Evolutionary conservation across 108 stramenopile genomes (phyloP).

Genomic region (Cafeteria roenbergensis): DNA sequence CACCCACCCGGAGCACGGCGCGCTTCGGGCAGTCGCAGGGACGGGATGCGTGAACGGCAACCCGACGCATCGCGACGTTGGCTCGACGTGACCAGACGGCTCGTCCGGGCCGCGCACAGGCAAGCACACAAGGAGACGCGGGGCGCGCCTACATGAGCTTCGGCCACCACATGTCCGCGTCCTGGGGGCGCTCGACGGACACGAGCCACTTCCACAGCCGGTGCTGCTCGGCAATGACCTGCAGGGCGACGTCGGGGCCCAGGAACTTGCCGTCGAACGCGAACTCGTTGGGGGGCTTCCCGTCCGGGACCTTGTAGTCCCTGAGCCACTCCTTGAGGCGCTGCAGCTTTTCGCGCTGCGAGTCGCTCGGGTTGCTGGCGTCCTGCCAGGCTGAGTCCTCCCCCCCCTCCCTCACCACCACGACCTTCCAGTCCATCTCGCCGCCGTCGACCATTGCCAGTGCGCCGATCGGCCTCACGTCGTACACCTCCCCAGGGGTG

Average conservation of each 20-base stretch:
- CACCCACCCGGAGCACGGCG: too few relatives aligned
- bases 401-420: constrained; percentile 23
- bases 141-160: too few relatives aligned
- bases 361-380: too few relatives aligned
- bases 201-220: constrained; percentile 4
- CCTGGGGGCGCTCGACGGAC: background rate
- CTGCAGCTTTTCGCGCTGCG: constrained; percentile 23
- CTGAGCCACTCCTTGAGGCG: constrained; percentile 92
- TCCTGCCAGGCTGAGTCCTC: background rate
- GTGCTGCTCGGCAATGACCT: constrained; percentile 56
- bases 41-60: too few relatives aligned
- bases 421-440: constrained; percentile 99
- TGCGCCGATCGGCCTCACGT: constrained; percentile 87
- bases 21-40: too few relatives aligned
- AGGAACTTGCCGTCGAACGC: constrained; percentile 80
- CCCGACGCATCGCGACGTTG: too few relatives aligned
- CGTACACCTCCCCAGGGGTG: constrained; percentile 67
- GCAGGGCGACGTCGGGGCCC: constrained; percentile 68
- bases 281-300: constrained; percentile 88
- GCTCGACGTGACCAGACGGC: too few relatives aligned
- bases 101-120: too few relatives aligned
- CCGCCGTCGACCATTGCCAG: constrained; percentile 99
- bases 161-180: constrained; percentile 1
- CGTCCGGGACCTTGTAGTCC: constrained; percentile 96
- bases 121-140: too few relatives aligned